Conservation (phyloP, 805 yeast genomes). For the Ogataea paradorogensis region DNA sequence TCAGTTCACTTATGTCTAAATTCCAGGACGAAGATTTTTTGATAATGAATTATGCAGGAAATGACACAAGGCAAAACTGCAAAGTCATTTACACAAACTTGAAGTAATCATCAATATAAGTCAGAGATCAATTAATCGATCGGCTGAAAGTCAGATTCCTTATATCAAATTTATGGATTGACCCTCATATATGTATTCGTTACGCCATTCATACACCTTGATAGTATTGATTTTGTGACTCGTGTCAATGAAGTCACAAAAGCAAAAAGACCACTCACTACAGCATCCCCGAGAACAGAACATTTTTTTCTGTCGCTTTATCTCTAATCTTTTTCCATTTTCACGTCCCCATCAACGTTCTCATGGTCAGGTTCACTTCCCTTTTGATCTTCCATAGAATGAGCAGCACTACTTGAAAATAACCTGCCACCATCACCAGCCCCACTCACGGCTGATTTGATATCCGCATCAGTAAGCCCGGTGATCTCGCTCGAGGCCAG, state of each 20-base stretch:
- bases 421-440: slow-evolving; percentile 28
- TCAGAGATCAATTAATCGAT: no score
- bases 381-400: slow-evolving; percentile 16
- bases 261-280: no score
- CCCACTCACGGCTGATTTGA: slow-evolving; percentile 42
- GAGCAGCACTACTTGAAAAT: slow-evolving; percentile 34
- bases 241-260: no score
- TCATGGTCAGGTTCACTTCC: slow-evolving; percentile 1
- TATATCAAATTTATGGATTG: slow-evolving; percentile 36
- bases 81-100: slow-evolving; percentile 58
- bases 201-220: not conserved
- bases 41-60: slow-evolving; percentile 65
- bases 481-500: slow-evolving; percentile 11
- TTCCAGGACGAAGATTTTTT: no score
- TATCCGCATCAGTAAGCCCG: slow-evolving; percentile 38
- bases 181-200: not conserved
- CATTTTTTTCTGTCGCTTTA: no score
- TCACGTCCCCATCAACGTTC: not conserved
- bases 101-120: slow-evolving; percentile 46
- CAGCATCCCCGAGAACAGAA: no score
- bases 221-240: no score
- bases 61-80: slow-evolving; percentile 61
- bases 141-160: slow-evolving; percentile 43
- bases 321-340: not conserved
- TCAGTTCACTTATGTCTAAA: no score